phyloP scores from a whole-genome alignment of 495 filamentous ascomycete genomes.

The Xylaria flabelliformis region DNA sequence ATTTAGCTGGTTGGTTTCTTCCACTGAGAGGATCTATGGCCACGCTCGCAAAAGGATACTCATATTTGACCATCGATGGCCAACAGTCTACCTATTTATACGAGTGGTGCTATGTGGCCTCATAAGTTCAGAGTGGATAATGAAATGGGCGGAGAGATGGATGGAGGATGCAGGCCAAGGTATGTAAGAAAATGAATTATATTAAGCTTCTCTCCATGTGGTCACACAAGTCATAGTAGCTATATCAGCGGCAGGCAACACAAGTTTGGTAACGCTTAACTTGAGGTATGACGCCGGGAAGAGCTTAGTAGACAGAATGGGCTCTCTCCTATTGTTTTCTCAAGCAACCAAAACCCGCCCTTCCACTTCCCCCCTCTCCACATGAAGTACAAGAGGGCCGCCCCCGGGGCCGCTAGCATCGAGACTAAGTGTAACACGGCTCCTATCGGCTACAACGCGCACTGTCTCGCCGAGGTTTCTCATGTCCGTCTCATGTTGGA shows the following conservation, averaged over 20 bases:
- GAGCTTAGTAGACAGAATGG: not conserved
- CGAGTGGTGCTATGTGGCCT: no score
- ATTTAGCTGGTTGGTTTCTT: no score
- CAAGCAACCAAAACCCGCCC: slow-evolving; percentile 38
- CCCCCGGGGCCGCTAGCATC: slow-evolving; percentile 66
- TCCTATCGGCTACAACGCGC: slow-evolving; percentile 75
- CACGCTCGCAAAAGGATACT: no score
- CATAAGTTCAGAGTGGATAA: no score
- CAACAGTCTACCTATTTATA: no score
- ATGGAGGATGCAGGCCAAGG: no score
- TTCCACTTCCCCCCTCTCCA: slow-evolving; percentile 49
- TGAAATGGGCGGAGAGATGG: no score
- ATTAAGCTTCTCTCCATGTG: not conserved
- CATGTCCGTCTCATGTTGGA: slow-evolving; percentile 76
- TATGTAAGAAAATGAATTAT: not conserved
- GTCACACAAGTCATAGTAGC: not conserved
- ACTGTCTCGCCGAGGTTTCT: slow-evolving; percentile 77
- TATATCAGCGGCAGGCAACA: not conserved
- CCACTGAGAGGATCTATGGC: no score
- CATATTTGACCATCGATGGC: no score
- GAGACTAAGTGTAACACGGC: slow-evolving; percentile 76
- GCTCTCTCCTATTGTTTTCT: not conserved
- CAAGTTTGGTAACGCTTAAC: not conserved
- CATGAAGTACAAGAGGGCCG: slow-evolving; percentile 68
- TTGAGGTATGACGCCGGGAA: no score